Evolutionary conservation across 371 early-diverging fungal genomes (phyloP).

Genomic region (Syncephalastrum monosporum): DNA sequence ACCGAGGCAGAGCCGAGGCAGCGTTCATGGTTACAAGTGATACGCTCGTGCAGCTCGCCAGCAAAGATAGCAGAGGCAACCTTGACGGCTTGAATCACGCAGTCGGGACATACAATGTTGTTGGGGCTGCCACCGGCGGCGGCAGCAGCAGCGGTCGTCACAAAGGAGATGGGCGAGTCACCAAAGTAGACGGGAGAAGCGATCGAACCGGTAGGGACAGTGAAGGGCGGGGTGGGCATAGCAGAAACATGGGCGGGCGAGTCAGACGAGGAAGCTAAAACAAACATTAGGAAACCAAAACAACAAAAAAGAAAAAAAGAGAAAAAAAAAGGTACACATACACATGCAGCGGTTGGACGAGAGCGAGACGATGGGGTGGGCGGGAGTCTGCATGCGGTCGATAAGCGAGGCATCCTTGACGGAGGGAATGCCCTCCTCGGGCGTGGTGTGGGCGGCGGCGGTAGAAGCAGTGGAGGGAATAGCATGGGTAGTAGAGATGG

Average conservation of each 20-base stretch:
- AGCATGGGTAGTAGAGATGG: slow-evolving; percentile 7
- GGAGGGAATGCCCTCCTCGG: slow-evolving; percentile 25
- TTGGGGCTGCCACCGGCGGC: slow-evolving; percentile 11
- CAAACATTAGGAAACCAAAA: too few relatives aligned
- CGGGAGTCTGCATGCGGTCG: slow-evolving; percentile 17
- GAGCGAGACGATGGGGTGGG: slow-evolving; percentile 12
- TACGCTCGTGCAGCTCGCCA: slow-evolving; percentile 48
- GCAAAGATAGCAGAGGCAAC: slow-evolving; percentile 50
- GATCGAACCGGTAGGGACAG: slow-evolving; percentile 12
- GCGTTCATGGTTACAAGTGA: slow-evolving; percentile 41
- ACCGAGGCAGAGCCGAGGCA: slow-evolving; percentile 11
- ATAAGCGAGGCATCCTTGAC: slow-evolving; percentile 17
- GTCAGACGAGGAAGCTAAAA: too few relatives aligned
- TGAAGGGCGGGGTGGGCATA: slow-evolving; percentile 22
- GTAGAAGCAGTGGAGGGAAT: neutral
- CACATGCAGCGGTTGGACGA: slow-evolving; percentile 15
- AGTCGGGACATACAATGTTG: slow-evolving; percentile 32
- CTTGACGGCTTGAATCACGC: slow-evolving; percentile 43
- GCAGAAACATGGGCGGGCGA: slow-evolving; percentile 3
- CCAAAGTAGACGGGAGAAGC: slow-evolving; percentile 15
- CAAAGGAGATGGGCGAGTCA: slow-evolving; percentile 6
- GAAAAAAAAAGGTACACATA: neutral
- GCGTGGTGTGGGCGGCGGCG: slow-evolving; percentile 14
- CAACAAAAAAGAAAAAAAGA: too few relatives aligned
- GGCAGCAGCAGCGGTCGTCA: slow-evolving; percentile 1